Evolutionary conservation across 352 stramenopile genomes (phyloP).

Genomic region (Peronospora belbahrii): DNA sequence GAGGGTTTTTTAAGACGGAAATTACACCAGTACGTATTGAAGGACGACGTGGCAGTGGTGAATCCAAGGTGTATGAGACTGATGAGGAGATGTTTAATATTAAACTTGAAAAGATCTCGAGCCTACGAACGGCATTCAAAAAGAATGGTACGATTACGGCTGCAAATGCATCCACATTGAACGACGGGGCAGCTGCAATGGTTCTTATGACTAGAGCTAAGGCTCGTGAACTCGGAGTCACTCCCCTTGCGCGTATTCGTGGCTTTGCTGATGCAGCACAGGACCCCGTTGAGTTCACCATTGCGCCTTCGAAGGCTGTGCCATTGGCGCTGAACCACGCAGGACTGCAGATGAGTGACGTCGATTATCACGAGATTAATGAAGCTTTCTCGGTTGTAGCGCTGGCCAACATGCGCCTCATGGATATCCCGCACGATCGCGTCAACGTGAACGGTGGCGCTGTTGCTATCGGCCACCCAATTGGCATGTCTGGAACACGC

Average conservation of each 20-base stretch:
- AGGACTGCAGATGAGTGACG: conserved; percentile 85
- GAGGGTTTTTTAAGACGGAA: conserved; percentile 84
- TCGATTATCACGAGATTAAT: conserved; percentile 99
- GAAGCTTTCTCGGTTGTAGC: conserved; percentile 97
- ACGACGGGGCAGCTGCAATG: conserved; percentile 94
- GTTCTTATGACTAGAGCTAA: conserved; percentile 93
- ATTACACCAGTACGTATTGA: conserved; percentile 89
- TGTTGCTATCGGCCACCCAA: conserved; percentile 76
- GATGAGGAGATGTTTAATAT: conserved; percentile 92
- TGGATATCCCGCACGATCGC: conserved; percentile 87
- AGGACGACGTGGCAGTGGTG: conserved; percentile 32
- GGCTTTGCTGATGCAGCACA: conserved; percentile 81
- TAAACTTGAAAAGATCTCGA: conserved; percentile 88
- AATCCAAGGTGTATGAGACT: conserved; percentile 52
- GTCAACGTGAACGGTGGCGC: conserved; percentile 97
- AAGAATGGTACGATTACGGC: conserved; percentile 95
- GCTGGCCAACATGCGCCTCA: conserved; percentile 91
- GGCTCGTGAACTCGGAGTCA: conserved; percentile 74
- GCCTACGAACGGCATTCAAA: conserved; percentile 90
- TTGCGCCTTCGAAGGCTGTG: conserved; percentile 91
- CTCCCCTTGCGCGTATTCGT: conserved; percentile 64
- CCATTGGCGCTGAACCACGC: conserved; percentile 88
- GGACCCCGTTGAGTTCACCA: conserved; percentile 94
- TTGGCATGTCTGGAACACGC: conserved; percentile 83
- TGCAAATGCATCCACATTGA: conserved; percentile 95